A percentile compares a stretch with the other conserved stretches of the same genome.
These are phyloP conservation scores for Exophiala xenobiotica DNA, from an alignment of 2,329 filamentous ascomycete genomes.

Conservation along the genomic window DNA sequence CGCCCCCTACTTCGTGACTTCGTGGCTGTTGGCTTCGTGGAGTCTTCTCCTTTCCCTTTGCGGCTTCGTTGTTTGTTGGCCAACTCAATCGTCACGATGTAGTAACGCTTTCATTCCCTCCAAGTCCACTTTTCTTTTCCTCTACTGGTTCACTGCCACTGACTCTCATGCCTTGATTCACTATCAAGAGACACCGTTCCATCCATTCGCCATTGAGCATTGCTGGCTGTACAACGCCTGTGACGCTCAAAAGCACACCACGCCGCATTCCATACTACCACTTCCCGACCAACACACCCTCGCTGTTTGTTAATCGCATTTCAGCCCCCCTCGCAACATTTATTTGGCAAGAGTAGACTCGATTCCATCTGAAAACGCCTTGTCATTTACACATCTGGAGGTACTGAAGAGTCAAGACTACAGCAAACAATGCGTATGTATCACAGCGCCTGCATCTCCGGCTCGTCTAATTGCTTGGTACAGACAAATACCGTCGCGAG, in stretches of 20 bases:
- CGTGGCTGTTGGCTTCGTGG: too few relatives aligned
- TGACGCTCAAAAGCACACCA: background rate
- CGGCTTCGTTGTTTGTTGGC: background rate
- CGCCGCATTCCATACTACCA: background rate
- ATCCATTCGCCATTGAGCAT: background rate
- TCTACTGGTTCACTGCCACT: background rate
- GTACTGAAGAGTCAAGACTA: background rate
- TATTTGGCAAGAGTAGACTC: background rate
- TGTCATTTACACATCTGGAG: background rate
- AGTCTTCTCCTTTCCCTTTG: background rate
- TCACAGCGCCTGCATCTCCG: background rate
- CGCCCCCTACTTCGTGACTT: too few relatives aligned
- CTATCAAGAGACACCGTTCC: background rate
- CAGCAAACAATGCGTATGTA: constrained; percentile 22
- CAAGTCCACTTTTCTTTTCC: background rate
- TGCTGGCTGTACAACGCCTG: background rate
- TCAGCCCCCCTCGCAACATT: background rate
- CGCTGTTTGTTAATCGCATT: background rate
- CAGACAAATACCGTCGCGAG: constrained; percentile 28
- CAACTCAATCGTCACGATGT: background rate
- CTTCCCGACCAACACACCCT: background rate
- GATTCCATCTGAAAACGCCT: background rate
- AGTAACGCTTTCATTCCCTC: background rate
- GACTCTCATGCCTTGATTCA: background rate
- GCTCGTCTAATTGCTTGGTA: background rate